phyloP scores from a whole-genome alignment of 2,329 filamentous ascomycete species.

The Microthyrium microscopicum region DNA sequence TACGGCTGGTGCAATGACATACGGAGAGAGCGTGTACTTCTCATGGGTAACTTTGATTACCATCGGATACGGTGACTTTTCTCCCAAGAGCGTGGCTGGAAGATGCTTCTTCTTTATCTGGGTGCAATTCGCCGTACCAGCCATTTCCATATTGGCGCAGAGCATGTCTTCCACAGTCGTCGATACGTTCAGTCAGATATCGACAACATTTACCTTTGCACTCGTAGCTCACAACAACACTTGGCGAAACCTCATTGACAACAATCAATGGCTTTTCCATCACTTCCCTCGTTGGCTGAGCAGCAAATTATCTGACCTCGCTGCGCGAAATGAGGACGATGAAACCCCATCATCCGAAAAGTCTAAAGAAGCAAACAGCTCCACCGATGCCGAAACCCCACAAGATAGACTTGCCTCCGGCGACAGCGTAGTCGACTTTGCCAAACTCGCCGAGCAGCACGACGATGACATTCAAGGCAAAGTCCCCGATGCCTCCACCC shows the following conservation, averaged over 20 bases:
- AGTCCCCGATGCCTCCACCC: conserved; percentile 4
- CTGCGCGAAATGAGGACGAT: conserved; percentile 7
- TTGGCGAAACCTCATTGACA: conserved; percentile 2
- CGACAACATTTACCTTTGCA: conserved; percentile 6
- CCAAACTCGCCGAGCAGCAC: not conserved
- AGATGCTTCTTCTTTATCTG: conserved; percentile 8
- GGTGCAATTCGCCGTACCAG: conserved; percentile 6
- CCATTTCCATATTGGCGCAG: conserved; percentile 5
- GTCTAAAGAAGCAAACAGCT: not conserved
- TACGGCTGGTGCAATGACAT: conserved; percentile 1
- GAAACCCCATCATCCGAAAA: conserved; percentile 2
- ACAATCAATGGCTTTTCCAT: not conserved
- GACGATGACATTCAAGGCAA: not conserved
- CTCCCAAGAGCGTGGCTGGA: conserved; percentile 4
- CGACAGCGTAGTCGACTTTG: not conserved
- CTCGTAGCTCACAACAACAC: conserved; percentile 3
- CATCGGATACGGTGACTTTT: conserved; percentile 7
- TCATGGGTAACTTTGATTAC: conserved; percentile 6
- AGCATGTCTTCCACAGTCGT: conserved; percentile 5
- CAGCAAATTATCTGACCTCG: conserved; percentile 4
- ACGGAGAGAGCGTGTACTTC: conserved; percentile 7
- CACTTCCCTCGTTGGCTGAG: conserved; percentile 2
- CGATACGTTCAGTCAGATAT: conserved; percentile 4
- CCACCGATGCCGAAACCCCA: not conserved
- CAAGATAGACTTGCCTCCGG: conserved; percentile 1